Base-by-base conservation (phyloP, 2,329 filamentous ascomycete genomes). In the Tolypocladium tropicale region DNA sequence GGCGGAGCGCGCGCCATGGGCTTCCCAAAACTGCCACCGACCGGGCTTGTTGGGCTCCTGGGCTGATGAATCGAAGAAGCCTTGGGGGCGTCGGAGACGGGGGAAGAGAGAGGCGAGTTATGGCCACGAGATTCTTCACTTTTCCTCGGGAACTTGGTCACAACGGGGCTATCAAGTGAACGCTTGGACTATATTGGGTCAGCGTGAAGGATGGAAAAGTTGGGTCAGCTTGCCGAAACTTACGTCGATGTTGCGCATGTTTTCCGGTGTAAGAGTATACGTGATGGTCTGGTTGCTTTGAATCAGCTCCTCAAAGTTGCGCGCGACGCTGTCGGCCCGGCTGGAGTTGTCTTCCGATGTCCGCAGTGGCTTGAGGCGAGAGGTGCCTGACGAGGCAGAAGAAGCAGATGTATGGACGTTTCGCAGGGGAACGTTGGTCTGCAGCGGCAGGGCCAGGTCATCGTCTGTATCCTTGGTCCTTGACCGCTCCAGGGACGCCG, bases 271-370 rank as follows among this genome's bases (percentile, higher is more conserved):
- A 32, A 93, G 76, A 2, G 89, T 93, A 68, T 88, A 93, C 63
- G 89, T 89, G 48, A 93, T 85, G 1, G 89, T 93, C 66, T 91
- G 83, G 63, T 90, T 86, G 68, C 89, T 91, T 56, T 89, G 83
- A 59, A 94, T 92, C 53, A 93, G 76, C 62, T 91, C 81, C 65
- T 94, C 89, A 64, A 94, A 86, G 62, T 88, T 84, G 51, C 80
- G 82, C 11, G 82, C 80, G 52, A 86, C 81, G 57, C 85, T 81
- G 50, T 82, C 81, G 7, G 75, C 72, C 6, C 73, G 75, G 56
- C 66, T 76, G 21, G 70, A 68, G 61, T 76, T 79, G 18, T 86
- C 83, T 60, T 86, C 82, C 0, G 83, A 85, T 4, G 75, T 79
- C 41, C 81, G 76, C 3, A 80, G 70, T 9, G 77, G 70, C 66